Evolutionary conservation across 2,329 filamentous ascomycete species (phyloP), one percentile per base, ranked within the genome.

Genomic region (Scolecobasidium constrictum): DNA sequence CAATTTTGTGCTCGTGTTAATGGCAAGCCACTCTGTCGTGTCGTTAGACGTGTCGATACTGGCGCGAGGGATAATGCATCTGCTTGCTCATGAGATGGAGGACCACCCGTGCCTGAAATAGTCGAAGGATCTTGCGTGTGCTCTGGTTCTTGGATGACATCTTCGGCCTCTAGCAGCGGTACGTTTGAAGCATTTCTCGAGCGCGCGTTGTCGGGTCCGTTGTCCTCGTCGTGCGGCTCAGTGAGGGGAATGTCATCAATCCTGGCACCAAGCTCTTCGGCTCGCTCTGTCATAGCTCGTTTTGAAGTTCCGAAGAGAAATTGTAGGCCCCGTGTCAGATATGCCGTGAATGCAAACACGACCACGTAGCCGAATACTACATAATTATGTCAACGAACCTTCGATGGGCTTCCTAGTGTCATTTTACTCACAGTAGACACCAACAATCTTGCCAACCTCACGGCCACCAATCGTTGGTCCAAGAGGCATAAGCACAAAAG

Each of bases 391-490:
- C 17, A 41, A 33, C n/a, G n/a, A n/a, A n/a, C n/a, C n/a, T n/a
- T n/a, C n/a, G 9, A 9, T 36, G 9, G 7, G n/a, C n/a, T n/a
- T n/a, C n/a, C n/a, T n/a, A n/a, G n/a, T n/a, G n/a, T n/a, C 19
- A 12, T 9, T 7, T 18, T 17, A 55, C 69, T 52, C 50, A 77
- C 74, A 50, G 51, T 78, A 78, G 1, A 79, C 69, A 18, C 62
- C 71, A 47, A 78, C 73, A 33, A 78, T 75, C 52, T 77, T 76
- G 31, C 66, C 64, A 11, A 78, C 71, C 50, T 79, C 75, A 0
- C 64, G 50, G 2, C 67, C 66, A 16, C 71, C 65, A 15, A 78
- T 73, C 0, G 66, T 49, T 2, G 72, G 67, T 49, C 73, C 77
- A 2, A 79, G 60, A 5, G 75, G 74, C 1, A 79, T 59, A 20